phyloP scores from a whole-genome alignment of 495 filamentous ascomycete genomes.

The Penicillium arizonense region DNA sequence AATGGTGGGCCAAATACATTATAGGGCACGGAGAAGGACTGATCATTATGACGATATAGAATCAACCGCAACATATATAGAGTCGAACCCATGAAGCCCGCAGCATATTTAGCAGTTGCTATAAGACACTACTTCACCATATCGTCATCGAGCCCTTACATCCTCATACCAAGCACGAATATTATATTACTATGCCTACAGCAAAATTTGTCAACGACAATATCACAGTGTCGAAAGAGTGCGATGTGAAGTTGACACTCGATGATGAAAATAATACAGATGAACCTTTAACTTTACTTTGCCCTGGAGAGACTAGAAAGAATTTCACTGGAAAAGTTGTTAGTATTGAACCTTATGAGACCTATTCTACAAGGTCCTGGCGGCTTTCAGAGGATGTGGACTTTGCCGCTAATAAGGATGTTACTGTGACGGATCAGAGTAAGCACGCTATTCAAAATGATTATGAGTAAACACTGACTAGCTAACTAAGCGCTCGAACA shows the following conservation, averaged over 20 bases:
- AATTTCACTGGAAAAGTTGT: slow-evolving; percentile 8
- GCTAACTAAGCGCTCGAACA: slow-evolving; percentile 8
- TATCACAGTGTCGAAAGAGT: slow-evolving; percentile 4
- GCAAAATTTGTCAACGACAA: slow-evolving; percentile 10
- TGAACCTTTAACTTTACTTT: slow-evolving; percentile 5
- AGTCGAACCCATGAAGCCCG: not conserved
- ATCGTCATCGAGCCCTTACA: not conserved
- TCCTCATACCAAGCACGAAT: not conserved
- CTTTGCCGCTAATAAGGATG: slow-evolving; percentile 8
- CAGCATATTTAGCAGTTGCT: not conserved
- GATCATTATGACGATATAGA: slow-evolving; percentile 6
- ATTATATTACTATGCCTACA: slow-evolving; percentile 3
- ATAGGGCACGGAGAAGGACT: not conserved
- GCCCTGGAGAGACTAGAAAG: slow-evolving; percentile 9
- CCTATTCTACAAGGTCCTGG: slow-evolving; percentile 11
- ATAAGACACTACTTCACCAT: not conserved
- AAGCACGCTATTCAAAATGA: slow-evolving; percentile 1
- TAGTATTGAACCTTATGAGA: slow-evolving; percentile 6
- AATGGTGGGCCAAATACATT: too few species aligned
- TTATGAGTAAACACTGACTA: slow-evolving; percentile 8
- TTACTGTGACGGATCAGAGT: slow-evolving; percentile 9
- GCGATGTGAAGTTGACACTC: slow-evolving; percentile 12
- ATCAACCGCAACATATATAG: slow-evolving; percentile 1
- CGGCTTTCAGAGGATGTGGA: slow-evolving; percentile 9
- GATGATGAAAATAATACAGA: slow-evolving; percentile 6